phyloP scores from a whole-genome alignment of 805 yeast species.

The Starmera caribaea region DNA sequence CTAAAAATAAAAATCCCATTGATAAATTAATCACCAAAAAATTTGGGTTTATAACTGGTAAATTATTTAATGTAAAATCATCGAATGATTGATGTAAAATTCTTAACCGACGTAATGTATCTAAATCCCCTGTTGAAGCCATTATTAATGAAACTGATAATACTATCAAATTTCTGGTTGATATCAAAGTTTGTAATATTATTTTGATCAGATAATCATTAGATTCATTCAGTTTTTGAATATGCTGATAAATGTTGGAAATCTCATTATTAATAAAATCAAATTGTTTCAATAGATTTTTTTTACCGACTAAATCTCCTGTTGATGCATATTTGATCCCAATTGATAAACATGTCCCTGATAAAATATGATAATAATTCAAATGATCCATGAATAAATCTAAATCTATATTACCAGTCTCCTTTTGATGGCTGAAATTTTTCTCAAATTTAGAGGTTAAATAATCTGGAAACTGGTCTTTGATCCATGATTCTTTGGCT shows the following conservation, averaged over 20 bases:
- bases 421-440: slow-evolving; percentile 10
- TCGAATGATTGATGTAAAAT: slow-evolving; percentile 44
- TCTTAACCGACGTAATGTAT: slow-evolving; percentile 62
- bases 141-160: slow-evolving; percentile 63
- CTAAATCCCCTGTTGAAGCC: slow-evolving; percentile 90
- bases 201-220: slow-evolving; percentile 43
- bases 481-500: slow-evolving; percentile 10
- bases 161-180: slow-evolving; percentile 48
- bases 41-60: slow-evolving; percentile 40
- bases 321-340: slow-evolving; percentile 74
- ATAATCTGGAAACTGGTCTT: slow-evolving; percentile 41
- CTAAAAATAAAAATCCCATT: slow-evolving; percentile 79
- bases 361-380: slow-evolving; percentile 52
- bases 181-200: slow-evolving; percentile 42
- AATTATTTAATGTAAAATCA: slow-evolving; percentile 13
- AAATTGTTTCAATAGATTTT: slow-evolving; percentile 38
- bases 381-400: slow-evolving; percentile 40
- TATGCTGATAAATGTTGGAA: too few species aligned
- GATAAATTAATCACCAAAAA: slow-evolving; percentile 75
- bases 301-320: slow-evolving; percentile 41
- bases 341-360: slow-evolving; percentile 67
- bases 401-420: slow-evolving; percentile 21
- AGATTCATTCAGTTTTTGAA: slow-evolving; percentile 2
- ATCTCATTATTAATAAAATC: slow-evolving; percentile 8
- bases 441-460: slow-evolving; percentile 15